phyloP scores from a whole-genome alignment of 2,329 filamentous ascomycete species.

The Neophaeococcomyces mojaviensis region DNA sequence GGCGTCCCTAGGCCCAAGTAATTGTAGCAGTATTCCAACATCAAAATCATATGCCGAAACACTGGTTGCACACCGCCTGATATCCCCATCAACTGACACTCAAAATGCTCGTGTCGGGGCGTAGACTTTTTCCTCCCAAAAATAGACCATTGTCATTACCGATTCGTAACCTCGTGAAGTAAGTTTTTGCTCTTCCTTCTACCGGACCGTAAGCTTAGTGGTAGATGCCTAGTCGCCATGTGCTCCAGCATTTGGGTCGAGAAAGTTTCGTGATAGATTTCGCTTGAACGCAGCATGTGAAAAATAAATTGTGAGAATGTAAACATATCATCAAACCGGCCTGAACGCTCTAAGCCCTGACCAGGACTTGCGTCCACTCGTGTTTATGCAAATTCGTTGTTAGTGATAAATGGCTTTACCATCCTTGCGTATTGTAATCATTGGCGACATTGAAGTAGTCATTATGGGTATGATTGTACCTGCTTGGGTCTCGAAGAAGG shows the following conservation, averaged over 20 bases:
- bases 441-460: constrained; percentile 76
- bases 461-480: constrained; percentile 70
- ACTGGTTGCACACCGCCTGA: too few species aligned
- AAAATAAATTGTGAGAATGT: constrained; percentile 11
- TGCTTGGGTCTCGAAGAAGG: constrained; percentile 49
- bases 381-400: constrained; percentile 1
- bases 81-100: too few species aligned
- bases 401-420: constrained; percentile 46
- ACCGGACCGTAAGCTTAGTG: too few species aligned
- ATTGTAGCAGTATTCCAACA: too few species aligned
- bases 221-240: too few species aligned
- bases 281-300: constrained; percentile 6
- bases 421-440: constrained; percentile 79
- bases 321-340: constrained; percentile 15
- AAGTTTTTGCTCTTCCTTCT: constrained; percentile 1
- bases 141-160: not conserved
- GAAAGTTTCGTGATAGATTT: not conserved
- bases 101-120: not conserved
- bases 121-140: constrained; percentile 6
- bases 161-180: not conserved
- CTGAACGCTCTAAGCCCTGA: constrained; percentile 12
- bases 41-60: too few species aligned
- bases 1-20: too few species aligned
- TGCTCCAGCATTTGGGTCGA: too few species aligned
- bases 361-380: constrained; percentile 2